Base-by-base conservation (phyloP, 2,329 filamentous ascomycete species). In the Pestalotiopsis sp. region DNA sequence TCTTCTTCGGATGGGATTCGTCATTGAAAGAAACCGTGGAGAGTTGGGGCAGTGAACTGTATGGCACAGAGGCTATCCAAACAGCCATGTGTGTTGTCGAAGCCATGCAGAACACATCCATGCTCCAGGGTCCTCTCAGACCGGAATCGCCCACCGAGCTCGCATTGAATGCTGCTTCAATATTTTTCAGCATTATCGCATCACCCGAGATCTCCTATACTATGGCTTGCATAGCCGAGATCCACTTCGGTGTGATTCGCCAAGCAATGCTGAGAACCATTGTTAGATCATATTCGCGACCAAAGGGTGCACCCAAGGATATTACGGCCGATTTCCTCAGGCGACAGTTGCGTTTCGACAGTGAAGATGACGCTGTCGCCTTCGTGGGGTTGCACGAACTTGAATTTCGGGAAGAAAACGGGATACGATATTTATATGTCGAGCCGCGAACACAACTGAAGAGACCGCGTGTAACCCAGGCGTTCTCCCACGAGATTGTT, bases 151-250 rank as follows among this genome's bases (percentile, higher is more conserved):
- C 83, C 1, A 79, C 85, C 20, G 84, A 85, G 12, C 76, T 84
- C 27, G 84, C 87, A 2, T 80, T 86, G 56, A 83, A 84, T 23
- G 82, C 83, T 5, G 87, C 84, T 59, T 80, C 83, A 27, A 83
- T 86, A 20, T 91, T 87, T 76, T 91, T 92, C 74, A 82, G 85
- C 27, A 89, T 92, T 62, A 81, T 92, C 36, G 83, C 87, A 71
- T 83, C 86, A 56, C 80, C 82, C 0, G 79, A 82, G 17, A 86
- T 91, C 2, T 91, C 90, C 0, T 92, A 92, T 74, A 91, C 89
- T 1, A 91, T 92, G 88, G 90, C 89, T 14, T 92, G 90, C 72
- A 87, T 92, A 69, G 89, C 89, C 6, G 90, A 92, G 74, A 87
- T 90, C n/a, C 89, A 91, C 74, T 91, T 92, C 68, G 86, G 87